Conservation (phyloP, 345 rosid species). For the Populus alba region DNA sequence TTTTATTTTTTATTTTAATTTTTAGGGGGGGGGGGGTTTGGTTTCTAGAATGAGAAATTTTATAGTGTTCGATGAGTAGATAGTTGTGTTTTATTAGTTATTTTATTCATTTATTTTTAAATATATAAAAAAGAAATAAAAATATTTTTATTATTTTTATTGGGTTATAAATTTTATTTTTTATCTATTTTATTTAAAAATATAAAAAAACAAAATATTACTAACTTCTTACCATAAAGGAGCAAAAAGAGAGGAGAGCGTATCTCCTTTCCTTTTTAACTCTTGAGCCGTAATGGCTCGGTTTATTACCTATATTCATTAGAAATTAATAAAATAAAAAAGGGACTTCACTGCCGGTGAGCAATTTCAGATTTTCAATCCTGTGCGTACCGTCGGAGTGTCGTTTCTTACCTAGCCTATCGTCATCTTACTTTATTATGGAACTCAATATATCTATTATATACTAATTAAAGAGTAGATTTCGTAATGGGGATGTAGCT, state of each 20-base stretch:
- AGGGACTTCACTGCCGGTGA: background rate
- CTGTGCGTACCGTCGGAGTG: background rate
- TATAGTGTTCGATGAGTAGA: too few relatives aligned
- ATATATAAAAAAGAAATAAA: too few relatives aligned
- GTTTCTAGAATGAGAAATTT: too few relatives aligned
- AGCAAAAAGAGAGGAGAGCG: background rate
- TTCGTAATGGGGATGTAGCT: slow-evolving; percentile 25
- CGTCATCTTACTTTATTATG: too few relatives aligned
- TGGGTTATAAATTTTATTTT: too few relatives aligned
- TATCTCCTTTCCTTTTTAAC: background rate
- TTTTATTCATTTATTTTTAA: too few relatives aligned
- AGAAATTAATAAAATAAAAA: background rate
- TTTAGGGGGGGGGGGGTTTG: background rate
- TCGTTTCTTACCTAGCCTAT: background rate
- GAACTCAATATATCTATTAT: accelerated
- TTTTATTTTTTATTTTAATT: background rate
- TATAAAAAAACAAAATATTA: too few relatives aligned
- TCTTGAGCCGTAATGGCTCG: too few relatives aligned
- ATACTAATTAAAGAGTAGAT: accelerated
- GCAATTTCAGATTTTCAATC: background rate
- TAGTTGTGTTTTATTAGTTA: too few relatives aligned
- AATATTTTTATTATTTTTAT: too few relatives aligned
- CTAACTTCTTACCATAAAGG: background rate
- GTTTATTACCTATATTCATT: too few relatives aligned
- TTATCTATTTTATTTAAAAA: too few relatives aligned